These are phyloP conservation scores for Cladosporium austrohemisphaericum DNA, from an alignment of 2,329 filamentous ascomycete genomes.

Conservation along the genomic window DNA sequence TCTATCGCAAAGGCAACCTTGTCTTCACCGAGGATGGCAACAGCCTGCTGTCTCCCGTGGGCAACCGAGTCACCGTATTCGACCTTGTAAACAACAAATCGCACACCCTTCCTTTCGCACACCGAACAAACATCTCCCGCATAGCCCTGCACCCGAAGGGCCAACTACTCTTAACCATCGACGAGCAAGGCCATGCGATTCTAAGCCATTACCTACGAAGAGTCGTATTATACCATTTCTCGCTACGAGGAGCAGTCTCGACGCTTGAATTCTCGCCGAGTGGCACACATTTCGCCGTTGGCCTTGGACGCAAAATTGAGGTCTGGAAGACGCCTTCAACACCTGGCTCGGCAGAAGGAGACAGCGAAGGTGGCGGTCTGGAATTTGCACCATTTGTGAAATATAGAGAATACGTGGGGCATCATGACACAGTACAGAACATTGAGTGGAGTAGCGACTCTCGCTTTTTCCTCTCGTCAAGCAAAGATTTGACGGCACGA, in stretches of 20 bases:
- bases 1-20: slow-evolving; percentile 97
- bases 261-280: slow-evolving; percentile 88
- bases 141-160: slow-evolving; percentile 85
- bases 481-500: slow-evolving; percentile 85
- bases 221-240: slow-evolving; percentile 88
- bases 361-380: slow-evolving; percentile 72
- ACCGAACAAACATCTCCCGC: slow-evolving; percentile 87
- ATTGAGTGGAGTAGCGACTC: slow-evolving; percentile 97
- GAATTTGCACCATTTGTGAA: slow-evolving; percentile 94
- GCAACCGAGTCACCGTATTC: slow-evolving; percentile 93
- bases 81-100: slow-evolving; percentile 94
- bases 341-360: slow-evolving; percentile 47
- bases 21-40: slow-evolving; percentile 95
- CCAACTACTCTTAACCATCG: slow-evolving; percentile 87
- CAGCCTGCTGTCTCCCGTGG: slow-evolving; percentile 90
- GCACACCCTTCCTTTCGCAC: slow-evolving; percentile 80
- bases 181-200: slow-evolving; percentile 91
- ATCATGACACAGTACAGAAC: slow-evolving; percentile 80
- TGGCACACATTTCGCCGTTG: slow-evolving; percentile 85
- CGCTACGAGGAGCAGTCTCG: slow-evolving; percentile 80
- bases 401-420: slow-evolving; percentile 79
- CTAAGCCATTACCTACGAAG: slow-evolving; percentile 84
- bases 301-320: slow-evolving; percentile 80
- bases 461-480: slow-evolving; percentile 86
- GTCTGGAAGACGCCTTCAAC: slow-evolving; percentile 95